These are phyloP conservation scores for Mimosa pudica DNA, from an alignment of 306 rosid genomes.

Conservation along the genomic window DNA sequence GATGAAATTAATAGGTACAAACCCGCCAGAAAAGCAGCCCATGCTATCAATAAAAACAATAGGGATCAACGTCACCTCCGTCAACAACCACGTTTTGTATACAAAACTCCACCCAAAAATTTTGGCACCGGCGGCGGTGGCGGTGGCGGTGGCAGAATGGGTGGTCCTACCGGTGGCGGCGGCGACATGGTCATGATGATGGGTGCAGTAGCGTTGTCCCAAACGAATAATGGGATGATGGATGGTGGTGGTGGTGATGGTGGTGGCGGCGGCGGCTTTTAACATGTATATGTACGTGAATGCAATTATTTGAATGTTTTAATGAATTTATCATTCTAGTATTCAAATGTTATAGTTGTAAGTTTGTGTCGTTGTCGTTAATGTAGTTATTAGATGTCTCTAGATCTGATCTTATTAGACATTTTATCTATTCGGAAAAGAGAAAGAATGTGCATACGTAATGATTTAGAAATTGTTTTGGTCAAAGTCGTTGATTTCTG, in stretches of 20 bases:
- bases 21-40: neutral
- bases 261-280: neutral
- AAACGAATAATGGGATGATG: neutral
- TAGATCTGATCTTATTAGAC: neutral
- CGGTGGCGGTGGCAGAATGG: too few species aligned
- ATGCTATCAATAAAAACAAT: neutral
- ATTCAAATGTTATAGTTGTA: neutral
- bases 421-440: neutral
- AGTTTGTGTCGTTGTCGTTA: neutral
- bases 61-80: neutral
- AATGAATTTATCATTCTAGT: neutral
- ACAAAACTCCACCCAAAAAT: neutral
- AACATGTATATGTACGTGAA: neutral
- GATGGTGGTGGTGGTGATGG: neutral
- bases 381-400: neutral
- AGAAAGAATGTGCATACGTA: neutral
- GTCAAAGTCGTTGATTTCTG: neutral
- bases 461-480: neutral
- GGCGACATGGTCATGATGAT: constrained; percentile 7
- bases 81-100: neutral
- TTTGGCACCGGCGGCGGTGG: neutral
- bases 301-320: neutral
- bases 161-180: neutral
- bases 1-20: neutral
- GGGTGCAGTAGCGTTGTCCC: neutral